These are phyloP conservation scores for Sporothrix euskadiensis DNA, from an alignment of 2,329 filamentous ascomycete species.

Conservation along the genomic window DNA sequence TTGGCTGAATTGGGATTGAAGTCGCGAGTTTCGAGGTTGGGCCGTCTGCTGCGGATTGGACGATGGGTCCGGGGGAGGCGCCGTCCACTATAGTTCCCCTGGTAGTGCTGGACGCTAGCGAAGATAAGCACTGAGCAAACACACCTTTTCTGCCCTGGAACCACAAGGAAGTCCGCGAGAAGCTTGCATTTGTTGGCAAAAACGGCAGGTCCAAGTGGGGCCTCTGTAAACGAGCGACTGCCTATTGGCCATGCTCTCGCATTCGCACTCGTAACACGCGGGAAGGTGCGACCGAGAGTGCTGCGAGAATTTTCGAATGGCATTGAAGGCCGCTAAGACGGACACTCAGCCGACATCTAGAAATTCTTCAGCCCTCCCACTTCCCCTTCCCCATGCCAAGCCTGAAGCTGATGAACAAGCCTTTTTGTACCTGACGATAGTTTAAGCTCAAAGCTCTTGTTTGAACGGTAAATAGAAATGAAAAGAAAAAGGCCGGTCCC, in stretches of 20 bases:
- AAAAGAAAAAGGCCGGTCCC: neutral
- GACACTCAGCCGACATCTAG: neutral
- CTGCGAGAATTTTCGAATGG: neutral
- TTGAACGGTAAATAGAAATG: neutral
- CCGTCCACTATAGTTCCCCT: neutral
- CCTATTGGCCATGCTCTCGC: neutral
- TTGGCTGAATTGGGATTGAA: neutral
- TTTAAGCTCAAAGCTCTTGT: neutral
- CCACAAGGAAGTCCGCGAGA: neutral
- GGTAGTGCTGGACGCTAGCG: conserved; percentile 1
- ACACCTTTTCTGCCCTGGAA: neutral
- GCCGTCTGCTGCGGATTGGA: neutral
- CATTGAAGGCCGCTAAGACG: neutral
- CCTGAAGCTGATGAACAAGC: neutral
- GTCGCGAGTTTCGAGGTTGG: neutral
- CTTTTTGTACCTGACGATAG: neutral
- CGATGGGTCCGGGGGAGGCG: too few species aligned
- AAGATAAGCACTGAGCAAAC: neutral
- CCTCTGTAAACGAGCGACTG: too few species aligned
- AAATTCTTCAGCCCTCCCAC: neutral
- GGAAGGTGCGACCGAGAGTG: neutral
- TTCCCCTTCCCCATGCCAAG: too few species aligned
- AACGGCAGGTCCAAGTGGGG: neutral
- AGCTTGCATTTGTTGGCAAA: neutral
- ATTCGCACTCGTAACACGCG: conserved; percentile 10